Percentiles rank a stretch among this genome's conserved stretches.
Evolutionary conservation across 2,329 filamentous ascomycete species (phyloP).

Genomic region (Monascus ruber): DNA sequence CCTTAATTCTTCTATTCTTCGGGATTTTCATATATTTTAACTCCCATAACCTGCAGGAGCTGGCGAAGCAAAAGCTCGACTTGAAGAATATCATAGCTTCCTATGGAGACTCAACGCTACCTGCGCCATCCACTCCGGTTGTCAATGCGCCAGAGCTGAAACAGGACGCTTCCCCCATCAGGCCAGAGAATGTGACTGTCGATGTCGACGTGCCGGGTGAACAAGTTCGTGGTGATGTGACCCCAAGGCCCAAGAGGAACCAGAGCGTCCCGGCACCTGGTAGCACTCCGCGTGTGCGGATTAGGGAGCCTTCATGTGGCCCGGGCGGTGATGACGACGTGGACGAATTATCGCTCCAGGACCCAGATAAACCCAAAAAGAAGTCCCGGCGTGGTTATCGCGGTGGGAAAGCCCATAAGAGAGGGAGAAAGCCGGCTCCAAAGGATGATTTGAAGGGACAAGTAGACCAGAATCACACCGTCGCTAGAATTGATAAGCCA

Average conservation of each 20-base stretch:
- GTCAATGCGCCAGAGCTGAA: conserved; percentile 16
- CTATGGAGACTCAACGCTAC: conserved; percentile 24
- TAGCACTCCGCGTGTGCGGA: conserved; percentile 27
- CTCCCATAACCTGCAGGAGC: conserved; percentile 27
- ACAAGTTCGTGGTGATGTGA: conserved; percentile 13
- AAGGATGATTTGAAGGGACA: conserved; percentile 46
- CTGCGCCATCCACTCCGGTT: conserved; percentile 29
- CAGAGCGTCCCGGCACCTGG: conserved; percentile 9
- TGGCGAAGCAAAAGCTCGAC: conserved; percentile 34
- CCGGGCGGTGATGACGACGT: conserved; percentile 22
- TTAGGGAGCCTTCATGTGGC: conserved; percentile 26
- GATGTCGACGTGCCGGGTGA: conserved; percentile 16
- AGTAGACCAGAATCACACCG: conserved; percentile 31
- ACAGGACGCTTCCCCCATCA: conserved; percentile 13
- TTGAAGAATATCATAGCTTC: conserved; percentile 34
- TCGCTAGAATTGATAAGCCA: conserved; percentile 25
- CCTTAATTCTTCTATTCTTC: conserved; percentile 28
- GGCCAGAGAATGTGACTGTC: conserved; percentile 19
- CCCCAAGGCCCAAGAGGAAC: conserved; percentile 17
- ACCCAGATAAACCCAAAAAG: conserved; percentile 47
- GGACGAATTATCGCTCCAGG: conserved; percentile 17
- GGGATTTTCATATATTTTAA: conserved; percentile 34
- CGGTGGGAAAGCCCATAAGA: conserved; percentile 56
- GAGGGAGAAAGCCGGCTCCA: conserved; percentile 40
- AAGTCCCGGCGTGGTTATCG: conserved; percentile 61